These are phyloP conservation scores for Talinum fruticosum DNA, from an alignment of 148 eudicot genomes.

Conservation along the genomic window DNA sequence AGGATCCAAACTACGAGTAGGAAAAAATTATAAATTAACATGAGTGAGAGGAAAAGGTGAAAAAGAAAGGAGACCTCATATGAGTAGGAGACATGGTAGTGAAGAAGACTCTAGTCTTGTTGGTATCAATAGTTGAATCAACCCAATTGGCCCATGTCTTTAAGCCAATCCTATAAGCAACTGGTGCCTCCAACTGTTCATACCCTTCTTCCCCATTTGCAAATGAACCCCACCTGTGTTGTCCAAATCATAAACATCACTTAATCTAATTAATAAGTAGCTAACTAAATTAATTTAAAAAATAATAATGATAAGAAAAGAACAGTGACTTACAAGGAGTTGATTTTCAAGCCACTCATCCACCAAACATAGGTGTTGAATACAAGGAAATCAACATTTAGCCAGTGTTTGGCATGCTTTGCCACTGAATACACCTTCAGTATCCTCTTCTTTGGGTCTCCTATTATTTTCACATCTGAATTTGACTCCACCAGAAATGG, in stretches of 20 bases:
- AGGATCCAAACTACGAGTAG: no score
- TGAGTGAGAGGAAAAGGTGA: background rate
- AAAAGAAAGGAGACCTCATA: constrained; percentile 44
- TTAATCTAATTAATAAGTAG: no score
- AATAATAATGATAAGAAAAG: no score
- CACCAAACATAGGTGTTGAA: constrained; percentile 98
- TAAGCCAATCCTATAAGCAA: constrained; percentile 68
- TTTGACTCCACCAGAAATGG: constrained; percentile 86
- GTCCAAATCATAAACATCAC: background rate
- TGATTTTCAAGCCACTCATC: constrained; percentile 72
- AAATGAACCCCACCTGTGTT: constrained; percentile 86
- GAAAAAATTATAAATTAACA: no score
- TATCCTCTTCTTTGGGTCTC: constrained; percentile 71
- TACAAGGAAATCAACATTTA: constrained; percentile 69
- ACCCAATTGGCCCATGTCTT: constrained; percentile 99
- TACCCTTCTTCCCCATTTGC: constrained; percentile 80
- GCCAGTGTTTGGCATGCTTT: constrained; percentile 80
- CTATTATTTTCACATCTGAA: constrained; percentile 59
- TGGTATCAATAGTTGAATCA: constrained; percentile 72
- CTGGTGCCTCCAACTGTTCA: constrained; percentile 64
- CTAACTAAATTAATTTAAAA: no score
- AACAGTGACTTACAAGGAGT: constrained; percentile 52
- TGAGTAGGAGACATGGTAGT: constrained; percentile 98
- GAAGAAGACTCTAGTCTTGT: constrained; percentile 72
- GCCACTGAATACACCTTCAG: constrained; percentile 72